phyloP scores from a whole-genome alignment of 2,329 filamentous ascomycete genomes.

The Cercospora canescens region DNA sequence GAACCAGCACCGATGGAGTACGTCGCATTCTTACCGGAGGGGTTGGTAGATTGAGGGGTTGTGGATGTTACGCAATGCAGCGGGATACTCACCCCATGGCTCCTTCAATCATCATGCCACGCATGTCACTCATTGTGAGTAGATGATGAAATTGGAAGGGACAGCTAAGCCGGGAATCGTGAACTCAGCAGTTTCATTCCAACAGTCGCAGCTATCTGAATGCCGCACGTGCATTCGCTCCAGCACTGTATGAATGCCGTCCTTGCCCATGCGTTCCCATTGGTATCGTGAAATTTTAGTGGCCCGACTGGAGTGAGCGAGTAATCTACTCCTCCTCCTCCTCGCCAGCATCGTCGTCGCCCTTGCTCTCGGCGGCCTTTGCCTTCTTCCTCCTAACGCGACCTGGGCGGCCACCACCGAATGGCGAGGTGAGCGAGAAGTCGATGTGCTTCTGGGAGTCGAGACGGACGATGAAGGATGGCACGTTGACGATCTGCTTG shows the following conservation, averaged over 20 bases:
- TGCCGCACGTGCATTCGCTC: conserved; percentile 12
- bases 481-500: conserved; percentile 99
- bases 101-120: neutral
- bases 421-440: conserved; percentile 96
- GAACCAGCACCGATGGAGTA: conserved; percentile 70
- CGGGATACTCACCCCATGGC: neutral
- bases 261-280: conserved; percentile 24
- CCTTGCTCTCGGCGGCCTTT: conserved; percentile 86
- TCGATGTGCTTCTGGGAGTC: conserved; percentile 99
- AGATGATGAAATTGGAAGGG: neutral
- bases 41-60: conserved; percentile 38
- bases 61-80: neutral
- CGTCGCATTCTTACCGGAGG: conserved; percentile 60
- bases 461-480: conserved; percentile 98
- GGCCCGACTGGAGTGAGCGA: conserved; percentile 17
- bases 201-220: conserved; percentile 13
- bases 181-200: conserved; percentile 15
- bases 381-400: conserved; percentile 99
- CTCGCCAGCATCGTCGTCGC: conserved; percentile 78
- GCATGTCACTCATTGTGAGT: neutral
- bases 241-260: conserved; percentile 21
- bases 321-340: conserved; percentile 55
- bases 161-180: conserved; percentile 9
- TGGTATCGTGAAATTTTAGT: conserved; percentile 23
- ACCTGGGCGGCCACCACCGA: conserved; percentile 93